Evolutionary conservation across 2,329 filamentous ascomycete genomes (phyloP), one percentile per base, ranked within the genome.

Genomic region (Botryosphaeria agaves): DNA sequence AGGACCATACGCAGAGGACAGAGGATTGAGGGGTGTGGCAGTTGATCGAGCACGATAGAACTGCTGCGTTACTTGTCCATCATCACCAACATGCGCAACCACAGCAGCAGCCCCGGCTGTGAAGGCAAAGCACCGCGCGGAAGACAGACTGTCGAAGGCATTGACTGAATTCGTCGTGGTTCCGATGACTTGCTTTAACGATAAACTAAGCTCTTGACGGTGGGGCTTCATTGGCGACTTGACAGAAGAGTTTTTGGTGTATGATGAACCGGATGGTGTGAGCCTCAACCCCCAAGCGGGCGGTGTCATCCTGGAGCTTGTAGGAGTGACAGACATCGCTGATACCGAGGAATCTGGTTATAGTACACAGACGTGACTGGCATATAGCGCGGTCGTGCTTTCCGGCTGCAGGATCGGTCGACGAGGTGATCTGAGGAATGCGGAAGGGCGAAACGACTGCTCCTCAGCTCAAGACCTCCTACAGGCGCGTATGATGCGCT

Each of bases 81-180:
- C 64, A 30, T 73, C 69, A 38, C 82, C 71, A 31, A 94, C 64
- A 41, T 80, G 75, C 5, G 85, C 82, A 12, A 95, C 71, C 1
- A 98, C 82, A n/a, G 83, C 87, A 26, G 87, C 83, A 7, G 84
- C 89, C 32, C 89, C 89, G 6, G 89, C 87, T 38, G 84, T 85
- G 51, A 92, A 89, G 32, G 84, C 84, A 53, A 95, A 93, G 30
- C 64, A 64, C 33, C 59, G 60, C 31, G 68, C 76, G 8, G 75
- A 70, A 24, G 76, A 62, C 36, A 87, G 72, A 38, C 71, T 75
- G 49, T 91, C 84, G 53, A 98, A 92, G 38, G 81, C 83, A 48
- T 79, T 85, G 24, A 83, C 76, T 4, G 79, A 80, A 41, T 64
- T 71, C 38, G 83, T 87, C 5, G 87, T 95, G 15, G 85, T 92